Conservation (phyloP, 1,284 basidiomycete species). For the Xanthoconium separans region DNA sequence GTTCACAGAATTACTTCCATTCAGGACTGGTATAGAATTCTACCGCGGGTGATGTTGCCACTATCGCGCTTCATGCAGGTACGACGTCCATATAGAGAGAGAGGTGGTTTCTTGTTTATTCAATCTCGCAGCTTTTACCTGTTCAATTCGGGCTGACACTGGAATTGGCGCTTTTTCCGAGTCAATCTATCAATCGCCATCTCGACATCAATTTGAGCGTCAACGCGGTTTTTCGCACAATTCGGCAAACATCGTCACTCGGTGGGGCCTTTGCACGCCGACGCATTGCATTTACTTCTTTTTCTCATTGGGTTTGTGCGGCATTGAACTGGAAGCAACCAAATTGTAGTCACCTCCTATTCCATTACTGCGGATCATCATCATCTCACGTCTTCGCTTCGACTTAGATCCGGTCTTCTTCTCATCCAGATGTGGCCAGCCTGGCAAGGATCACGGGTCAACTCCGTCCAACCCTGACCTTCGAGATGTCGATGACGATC, state of each 20-base stretch:
- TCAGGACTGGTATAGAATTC: conserved; percentile 55
- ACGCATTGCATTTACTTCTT: conserved; percentile 86
- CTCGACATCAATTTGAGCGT: conserved; percentile 79
- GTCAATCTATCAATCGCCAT: conserved; percentile 47
- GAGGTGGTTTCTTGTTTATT: conserved; percentile 14
- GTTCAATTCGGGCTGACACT: conserved; percentile 73
- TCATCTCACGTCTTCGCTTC: conserved; percentile 14
- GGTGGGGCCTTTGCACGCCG: conserved; percentile 56
- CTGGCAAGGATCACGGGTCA: conserved; percentile 38
- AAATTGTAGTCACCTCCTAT: conserved; percentile 66
- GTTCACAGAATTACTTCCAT: conserved; percentile 35
- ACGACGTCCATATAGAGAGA: conserved; percentile 13
- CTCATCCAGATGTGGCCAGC: conserved; percentile 81
- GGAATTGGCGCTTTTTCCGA: conserved; percentile 62
- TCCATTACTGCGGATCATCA: conserved; percentile 15
- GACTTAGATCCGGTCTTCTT: conserved; percentile 92
- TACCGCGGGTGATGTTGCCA: conserved; percentile 64
- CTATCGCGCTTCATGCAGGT: conserved; percentile 75
- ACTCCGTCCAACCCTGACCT: conserved; percentile 47
- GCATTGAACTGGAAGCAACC: conserved; percentile 99
- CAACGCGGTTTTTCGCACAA: conserved; percentile 77
- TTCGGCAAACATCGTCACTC: conserved; percentile 66
- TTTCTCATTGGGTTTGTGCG: conserved; percentile 83
- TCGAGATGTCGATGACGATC: conserved; percentile 43
- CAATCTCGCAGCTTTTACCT: conserved; percentile 61